Conservation (phyloP, 495 filamentous ascomycete species). For the Tricharina praecox region DNA sequence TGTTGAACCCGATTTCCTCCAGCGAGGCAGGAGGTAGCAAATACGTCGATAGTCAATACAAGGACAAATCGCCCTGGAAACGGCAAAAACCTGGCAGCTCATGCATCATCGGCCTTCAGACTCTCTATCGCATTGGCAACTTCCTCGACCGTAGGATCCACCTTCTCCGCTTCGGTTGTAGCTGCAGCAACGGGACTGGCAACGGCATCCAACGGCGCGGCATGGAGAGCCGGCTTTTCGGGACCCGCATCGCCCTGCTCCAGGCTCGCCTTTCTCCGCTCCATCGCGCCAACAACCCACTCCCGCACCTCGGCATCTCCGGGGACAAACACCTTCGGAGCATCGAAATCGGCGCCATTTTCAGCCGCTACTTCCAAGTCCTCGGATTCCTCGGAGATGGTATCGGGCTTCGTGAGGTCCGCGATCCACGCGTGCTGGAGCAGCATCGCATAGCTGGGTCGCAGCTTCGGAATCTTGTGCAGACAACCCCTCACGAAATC, state of each 20-base stretch:
- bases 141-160: not conserved
- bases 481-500: conserved; percentile 81
- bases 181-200: not conserved
- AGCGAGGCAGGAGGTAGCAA: not conserved
- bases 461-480: conserved; percentile 77
- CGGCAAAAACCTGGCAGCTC: no score
- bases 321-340: conserved; percentile 13
- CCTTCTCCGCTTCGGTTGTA: not conserved
- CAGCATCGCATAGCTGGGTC: conserved; percentile 78
- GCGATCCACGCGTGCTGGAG: conserved; percentile 78
- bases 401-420: conserved; percentile 61
- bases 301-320: conserved; percentile 64
- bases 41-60: not conserved
- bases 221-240: conserved; percentile 57
- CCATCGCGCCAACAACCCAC: conserved; percentile 65
- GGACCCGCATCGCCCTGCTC: conserved; percentile 29
- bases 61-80: no score
- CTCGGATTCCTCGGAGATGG: conserved; percentile 60
- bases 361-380: conserved; percentile 35
- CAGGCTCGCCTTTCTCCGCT: conserved; percentile 39
- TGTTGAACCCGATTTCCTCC: not conserved
- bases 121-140: not conserved
- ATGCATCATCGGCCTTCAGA: no score
- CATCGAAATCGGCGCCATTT: conserved; percentile 29
- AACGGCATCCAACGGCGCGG: conserved; percentile 50